These are phyloP conservation scores for Sporobolomyces phaffii DNA, from an alignment of 768 basidiomycete species.

Conservation along the genomic window DNA sequence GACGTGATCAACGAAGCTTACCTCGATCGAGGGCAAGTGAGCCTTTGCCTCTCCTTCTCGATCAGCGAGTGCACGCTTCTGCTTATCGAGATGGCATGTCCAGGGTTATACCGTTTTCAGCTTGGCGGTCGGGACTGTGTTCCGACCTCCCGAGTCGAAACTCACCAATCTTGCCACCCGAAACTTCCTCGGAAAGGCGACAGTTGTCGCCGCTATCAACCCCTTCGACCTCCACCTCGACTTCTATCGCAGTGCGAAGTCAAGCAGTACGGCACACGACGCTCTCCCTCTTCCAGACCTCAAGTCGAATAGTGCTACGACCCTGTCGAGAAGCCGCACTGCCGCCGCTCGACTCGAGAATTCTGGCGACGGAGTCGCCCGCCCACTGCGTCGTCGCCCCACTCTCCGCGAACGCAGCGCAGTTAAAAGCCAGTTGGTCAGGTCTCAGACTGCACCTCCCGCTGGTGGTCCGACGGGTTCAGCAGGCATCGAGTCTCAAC, in stretches of 20 bases:
- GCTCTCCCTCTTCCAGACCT: background rate
- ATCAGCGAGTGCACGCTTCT: background rate
- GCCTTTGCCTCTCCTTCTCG: background rate
- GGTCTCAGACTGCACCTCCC: background rate
- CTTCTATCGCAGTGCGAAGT: no score
- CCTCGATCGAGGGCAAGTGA: slow-evolving; percentile 57
- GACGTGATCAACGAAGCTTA: slow-evolving; percentile 88
- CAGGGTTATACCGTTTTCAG: slow-evolving; percentile 86
- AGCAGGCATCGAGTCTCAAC: no score
- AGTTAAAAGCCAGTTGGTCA: background rate
- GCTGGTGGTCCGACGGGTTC: background rate
- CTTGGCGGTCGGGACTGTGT: slow-evolving; percentile 82
- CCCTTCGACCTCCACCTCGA: slow-evolving; percentile 67
- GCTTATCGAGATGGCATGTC: no score
- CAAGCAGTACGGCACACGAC: no score
- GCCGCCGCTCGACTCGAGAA: slow-evolving; percentile 3
- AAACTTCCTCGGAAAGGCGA: slow-evolving; percentile 89
- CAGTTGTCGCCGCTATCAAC: slow-evolving; percentile 77
- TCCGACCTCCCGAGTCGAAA: slow-evolving; percentile 82
- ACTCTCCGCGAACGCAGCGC: background rate
- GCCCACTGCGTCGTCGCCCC: background rate
- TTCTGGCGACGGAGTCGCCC: background rate
- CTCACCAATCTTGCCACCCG: slow-evolving; percentile 75
- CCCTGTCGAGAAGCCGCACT: slow-evolving; percentile 1
- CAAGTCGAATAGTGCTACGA: slow-evolving; percentile 25